phyloP scores from a whole-genome alignment of 305 asterid genomes.

The Fraxinus nigra region DNA sequence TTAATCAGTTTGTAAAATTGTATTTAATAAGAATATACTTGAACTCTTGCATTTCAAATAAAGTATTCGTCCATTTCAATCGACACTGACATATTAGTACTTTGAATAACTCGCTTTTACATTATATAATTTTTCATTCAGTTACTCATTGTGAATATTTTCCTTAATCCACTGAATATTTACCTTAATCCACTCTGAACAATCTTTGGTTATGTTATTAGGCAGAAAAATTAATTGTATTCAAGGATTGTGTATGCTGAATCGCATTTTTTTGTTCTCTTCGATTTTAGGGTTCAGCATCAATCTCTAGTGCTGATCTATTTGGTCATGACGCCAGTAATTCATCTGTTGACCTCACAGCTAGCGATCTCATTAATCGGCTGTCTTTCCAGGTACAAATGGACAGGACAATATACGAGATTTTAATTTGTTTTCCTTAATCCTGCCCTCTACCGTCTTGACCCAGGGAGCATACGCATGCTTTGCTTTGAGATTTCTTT shows the following conservation, averaged over 20 bases:
- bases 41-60: neutral
- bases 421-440: neutral
- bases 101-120: neutral
- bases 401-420: neutral
- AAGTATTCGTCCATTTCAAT: neutral
- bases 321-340: conserved; percentile 50
- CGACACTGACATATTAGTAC: neutral
- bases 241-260: neutral
- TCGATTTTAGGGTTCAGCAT: conserved; percentile 63
- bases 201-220: neutral
- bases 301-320: conserved; percentile 93
- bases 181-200: neutral
- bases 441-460: neutral
- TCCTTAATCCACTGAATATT: too few species aligned
- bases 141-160: neutral
- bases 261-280: neutral
- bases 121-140: neutral
- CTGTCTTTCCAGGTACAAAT: conserved; percentile 82
- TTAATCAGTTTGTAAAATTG: neutral
- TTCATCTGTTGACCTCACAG: conserved; percentile 51
- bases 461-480: neutral
- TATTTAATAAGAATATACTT: neutral
- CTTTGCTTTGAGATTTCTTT: neutral
- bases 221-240: neutral
- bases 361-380: conserved; percentile 82